Base-by-base conservation (phyloP, 768 basidiomycete species). In the Suillus americanus region DNA sequence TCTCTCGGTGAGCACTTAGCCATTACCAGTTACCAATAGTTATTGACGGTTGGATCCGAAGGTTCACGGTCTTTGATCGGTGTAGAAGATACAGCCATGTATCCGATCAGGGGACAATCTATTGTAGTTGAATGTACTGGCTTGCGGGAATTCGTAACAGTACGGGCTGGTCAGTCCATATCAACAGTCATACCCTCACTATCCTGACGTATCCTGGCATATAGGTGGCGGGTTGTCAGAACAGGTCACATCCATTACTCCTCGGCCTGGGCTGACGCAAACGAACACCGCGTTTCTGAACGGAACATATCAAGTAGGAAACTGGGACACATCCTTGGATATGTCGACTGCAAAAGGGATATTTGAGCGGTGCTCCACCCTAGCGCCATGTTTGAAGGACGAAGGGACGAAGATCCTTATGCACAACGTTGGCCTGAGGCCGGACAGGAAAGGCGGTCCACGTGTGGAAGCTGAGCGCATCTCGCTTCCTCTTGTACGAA, bases 41-140 rank as follows among this genome's bases (percentile, higher is more conserved):
- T 65, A 30, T 64, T 57, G 25, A 43, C 33, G 25, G 16, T 55
- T 10, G 35, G n/a, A 30, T 43, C 35, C 5, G 30, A 60, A 83
- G 90, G 90, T 5, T 86, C 94, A 16, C 81, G 86, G 59, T 87
- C 86, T 41, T 80, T 97, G 53, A 85, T 91, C 14, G 95, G 94
- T 6, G 86, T 96, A 2, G 89, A 95, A 70, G 95, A 97, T 74
- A 80, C 81, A 64, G 79, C 78, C n/a, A 78, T 95, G 33, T 87
- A 85, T 71, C 93, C 95, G 1, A 84, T 95, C 66, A 82, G 94
- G 50, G 95, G 95, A 6, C 95, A 97, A 77, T 90, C 92, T 0
- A 87, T 95, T 14, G 73, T 95, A n/a, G 80, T 96, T 20, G 75
- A 85, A 45, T 89, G 91, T 4, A 89, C 90, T 0, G 83, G 84